These are phyloP conservation scores for Vigna mungo DNA, from an alignment of 306 rosid genomes.

Conservation along the genomic window DNA sequence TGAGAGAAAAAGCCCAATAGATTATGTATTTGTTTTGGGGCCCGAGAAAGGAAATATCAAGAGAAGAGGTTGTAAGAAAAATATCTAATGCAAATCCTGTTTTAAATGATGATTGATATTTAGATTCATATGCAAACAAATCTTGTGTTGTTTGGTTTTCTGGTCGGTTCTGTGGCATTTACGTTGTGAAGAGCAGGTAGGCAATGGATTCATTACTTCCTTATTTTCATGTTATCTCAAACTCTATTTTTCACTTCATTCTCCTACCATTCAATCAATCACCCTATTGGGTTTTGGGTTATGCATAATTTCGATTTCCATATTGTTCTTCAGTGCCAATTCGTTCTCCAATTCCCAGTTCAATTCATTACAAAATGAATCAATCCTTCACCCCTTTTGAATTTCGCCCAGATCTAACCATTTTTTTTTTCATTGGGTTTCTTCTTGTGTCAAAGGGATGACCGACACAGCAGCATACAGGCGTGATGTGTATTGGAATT, in stretches of 20 bases:
- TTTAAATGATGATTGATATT: too few species aligned
- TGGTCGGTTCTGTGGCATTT: too few species aligned
- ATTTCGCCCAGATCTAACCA: background rate
- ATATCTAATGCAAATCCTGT: background rate
- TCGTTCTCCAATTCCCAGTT: slow-evolving; percentile 25
- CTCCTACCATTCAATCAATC: background rate
- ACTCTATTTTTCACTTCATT: background rate
- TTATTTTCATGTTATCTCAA: background rate
- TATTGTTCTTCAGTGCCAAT: background rate
- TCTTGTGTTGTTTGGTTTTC: background rate
- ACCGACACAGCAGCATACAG: background rate
- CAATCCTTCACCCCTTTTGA: background rate
- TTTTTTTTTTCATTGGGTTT: background rate
- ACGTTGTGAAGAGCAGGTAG: background rate
- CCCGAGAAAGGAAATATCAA: background rate
- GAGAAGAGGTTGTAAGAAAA: too few species aligned
- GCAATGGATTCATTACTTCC: background rate
- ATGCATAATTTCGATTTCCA: background rate
- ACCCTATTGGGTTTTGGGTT: background rate
- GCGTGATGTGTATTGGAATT: background rate
- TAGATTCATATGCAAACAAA: too few species aligned
- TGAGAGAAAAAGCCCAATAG: background rate
- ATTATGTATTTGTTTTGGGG: background rate
- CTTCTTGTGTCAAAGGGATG: background rate
- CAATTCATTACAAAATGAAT: background rate